Percentiles rank a stretch among this genome's conserved stretches.
These are phyloP conservation scores for Tardiomyces digboiensis DNA, from an alignment of 1,139 yeast species.

Conservation along the genomic window DNA sequence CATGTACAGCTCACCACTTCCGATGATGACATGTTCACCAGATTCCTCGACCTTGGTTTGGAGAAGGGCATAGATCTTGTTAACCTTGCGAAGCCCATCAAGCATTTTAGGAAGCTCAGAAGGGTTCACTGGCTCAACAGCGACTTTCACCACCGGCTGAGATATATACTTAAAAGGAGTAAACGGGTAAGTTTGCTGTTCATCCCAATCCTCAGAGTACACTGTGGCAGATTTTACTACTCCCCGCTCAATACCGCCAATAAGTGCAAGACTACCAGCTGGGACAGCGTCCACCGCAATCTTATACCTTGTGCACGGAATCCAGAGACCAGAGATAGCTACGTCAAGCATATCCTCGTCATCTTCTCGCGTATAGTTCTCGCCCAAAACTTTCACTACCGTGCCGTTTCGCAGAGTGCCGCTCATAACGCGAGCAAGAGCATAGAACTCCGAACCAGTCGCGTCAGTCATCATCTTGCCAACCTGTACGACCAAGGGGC, in stretches of 20 bases:
- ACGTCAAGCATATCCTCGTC: constrained; percentile 40
- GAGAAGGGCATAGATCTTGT: constrained; percentile 56
- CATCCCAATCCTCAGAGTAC: constrained; percentile 15
- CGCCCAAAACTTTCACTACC: constrained; percentile 49
- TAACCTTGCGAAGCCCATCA: constrained; percentile 54
- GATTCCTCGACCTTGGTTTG: constrained; percentile 71
- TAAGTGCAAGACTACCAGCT: constrained; percentile 57
- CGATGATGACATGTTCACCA: constrained; percentile 76
- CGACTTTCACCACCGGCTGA: constrained; percentile 65
- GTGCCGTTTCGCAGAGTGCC: constrained; percentile 48
- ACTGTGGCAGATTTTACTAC: constrained; percentile 55
- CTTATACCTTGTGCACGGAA: constrained; percentile 67
- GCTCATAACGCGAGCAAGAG: constrained; percentile 50
- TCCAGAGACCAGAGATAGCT: constrained; percentile 39
- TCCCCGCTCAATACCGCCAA: constrained; percentile 51
- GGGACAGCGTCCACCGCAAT: constrained; percentile 45
- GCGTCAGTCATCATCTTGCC: constrained; percentile 49
- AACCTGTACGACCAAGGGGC: constrained; percentile 47
- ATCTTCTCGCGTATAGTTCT: constrained; percentile 39
- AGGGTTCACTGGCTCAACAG: constrained; percentile 75
- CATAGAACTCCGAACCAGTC: constrained; percentile 36
- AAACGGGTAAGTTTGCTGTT: background rate
- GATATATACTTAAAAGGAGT: constrained; percentile 25
- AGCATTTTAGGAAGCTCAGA: constrained; percentile 67
- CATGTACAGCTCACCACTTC: constrained; percentile 81